These are phyloP conservation scores for Candida quercuum DNA, from an alignment of 805 yeast genomes.

Conservation along the genomic window DNA sequence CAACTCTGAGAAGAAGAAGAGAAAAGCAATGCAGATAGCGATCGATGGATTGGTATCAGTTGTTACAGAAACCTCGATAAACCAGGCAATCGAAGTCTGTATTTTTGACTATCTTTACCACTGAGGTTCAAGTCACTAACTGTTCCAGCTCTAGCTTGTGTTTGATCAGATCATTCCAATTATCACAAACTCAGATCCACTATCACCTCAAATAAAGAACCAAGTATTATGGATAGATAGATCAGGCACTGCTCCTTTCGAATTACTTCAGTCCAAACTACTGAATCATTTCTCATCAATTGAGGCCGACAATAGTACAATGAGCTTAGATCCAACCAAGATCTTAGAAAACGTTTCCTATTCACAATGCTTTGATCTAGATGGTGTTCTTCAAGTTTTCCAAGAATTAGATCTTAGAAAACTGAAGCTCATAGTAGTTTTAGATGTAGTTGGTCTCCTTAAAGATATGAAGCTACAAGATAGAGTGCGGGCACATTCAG, in stretches of 20 bases:
- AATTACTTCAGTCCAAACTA: not conserved
- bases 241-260: not conserved
- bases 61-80: no score
- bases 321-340: no score
- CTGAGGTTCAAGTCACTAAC: no score
- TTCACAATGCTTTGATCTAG: conserved; percentile 1
- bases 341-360: no score
- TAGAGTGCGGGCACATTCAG: not conserved
- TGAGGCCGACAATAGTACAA: no score
- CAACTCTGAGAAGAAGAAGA: no score
- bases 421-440: not conserved
- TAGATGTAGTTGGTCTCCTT: not conserved
- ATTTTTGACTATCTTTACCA: not conserved
- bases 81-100: not conserved
- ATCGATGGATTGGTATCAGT: not conserved
- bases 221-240: conserved; percentile 1
- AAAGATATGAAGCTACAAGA: not conserved
- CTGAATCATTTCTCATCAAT: no score
- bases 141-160: not conserved
- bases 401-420: not conserved
- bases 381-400: not conserved
- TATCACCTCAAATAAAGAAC: no score
- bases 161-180: not conserved
- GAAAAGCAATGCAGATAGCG: not conserved
- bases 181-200: no score